These are phyloP conservation scores for Besnoitia besnoiti DNA, from an alignment of 169 alveolate species.

Conservation along the genomic window DNA sequence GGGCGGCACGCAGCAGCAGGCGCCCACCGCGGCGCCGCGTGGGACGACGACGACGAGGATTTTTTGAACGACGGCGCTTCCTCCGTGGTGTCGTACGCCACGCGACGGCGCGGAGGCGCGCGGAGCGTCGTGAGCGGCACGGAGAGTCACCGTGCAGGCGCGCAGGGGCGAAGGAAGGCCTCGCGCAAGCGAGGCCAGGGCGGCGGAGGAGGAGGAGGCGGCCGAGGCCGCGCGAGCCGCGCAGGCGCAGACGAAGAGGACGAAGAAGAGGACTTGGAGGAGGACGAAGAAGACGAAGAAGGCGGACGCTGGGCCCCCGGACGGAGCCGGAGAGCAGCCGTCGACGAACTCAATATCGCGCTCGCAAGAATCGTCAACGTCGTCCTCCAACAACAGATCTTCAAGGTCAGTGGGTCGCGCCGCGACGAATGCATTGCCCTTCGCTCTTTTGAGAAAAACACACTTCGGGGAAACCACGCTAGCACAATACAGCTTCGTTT, in stretches of 20 bases:
- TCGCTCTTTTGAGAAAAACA: no score
- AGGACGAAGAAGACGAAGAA: conserved; percentile 40
- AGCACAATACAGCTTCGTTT: no score
- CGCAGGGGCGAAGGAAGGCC: not conserved
- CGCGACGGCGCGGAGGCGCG: not conserved
- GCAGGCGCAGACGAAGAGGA: not conserved
- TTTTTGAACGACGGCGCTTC: not conserved
- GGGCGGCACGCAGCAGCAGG: not conserved
- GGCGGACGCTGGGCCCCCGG: conserved; percentile 12
- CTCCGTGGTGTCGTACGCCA: not conserved
- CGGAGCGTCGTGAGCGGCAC: not conserved
- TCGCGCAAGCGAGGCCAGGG: not conserved
- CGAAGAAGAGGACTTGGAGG: conserved; percentile 2
- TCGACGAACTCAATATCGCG: conserved; percentile 73
- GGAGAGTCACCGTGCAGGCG: not conserved
- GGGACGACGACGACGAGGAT: conserved; percentile 2
- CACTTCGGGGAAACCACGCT: no score
- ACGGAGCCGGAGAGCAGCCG: conserved; percentile 54
- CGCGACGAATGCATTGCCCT: no score
- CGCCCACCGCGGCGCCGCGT: not conserved
- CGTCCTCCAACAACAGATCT: conserved; percentile 65
- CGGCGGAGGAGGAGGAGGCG: not conserved
- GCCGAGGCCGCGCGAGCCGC: not conserved
- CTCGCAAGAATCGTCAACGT: conserved; percentile 73
- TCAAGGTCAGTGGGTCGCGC: no score